Base-by-base conservation (phyloP, 169 alveolate species). In the Miamiensis avidus region DNA sequence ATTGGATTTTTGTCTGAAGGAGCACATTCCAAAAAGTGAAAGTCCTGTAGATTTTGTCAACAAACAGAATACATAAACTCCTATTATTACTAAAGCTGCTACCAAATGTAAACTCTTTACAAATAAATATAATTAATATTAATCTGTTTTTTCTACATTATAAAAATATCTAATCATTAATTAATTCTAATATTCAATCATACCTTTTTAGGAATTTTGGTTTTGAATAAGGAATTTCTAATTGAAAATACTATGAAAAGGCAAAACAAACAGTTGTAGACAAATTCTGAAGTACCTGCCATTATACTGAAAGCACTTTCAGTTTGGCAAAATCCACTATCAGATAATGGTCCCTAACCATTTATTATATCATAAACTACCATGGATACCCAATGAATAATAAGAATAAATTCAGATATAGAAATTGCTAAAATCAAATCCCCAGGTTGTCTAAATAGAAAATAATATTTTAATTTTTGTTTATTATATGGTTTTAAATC, bases 11-110 rank as follows among this genome's bases (percentile, higher is more conserved):
- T 69, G 69, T 74, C 34, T 86, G 16, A 81, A 81, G 11, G 87
- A 81, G n/a, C 90, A 86, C n/a, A 86, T 86, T 6, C 90, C 90
- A 86, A 86, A 86, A 34, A 86, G 69, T 34, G 83, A 75, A 20
- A 86, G 73, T 26, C 90, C 90, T 25, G 78, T 34, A 0, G 20
- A 34, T 11, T 81, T 79, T 34, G 76, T 49, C 0, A 74, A 33
- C n/a, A n/a, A 79, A 28, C 34, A 20, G 29, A 79, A 72, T 29
- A 34, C 20, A 1, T 34, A 33, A 25, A 34, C 31, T 49, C 34
- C n/a, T 34, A 64, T 49, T 0, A 74, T 79, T n/a, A n/a, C 15
- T 28, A 30, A 33, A 32, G 65, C 34, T 26, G 76, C 34, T 15
- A 72, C 31, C 34, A 79, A 30, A 79, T 79, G 84, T 49, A 20